Evolutionary conservation across 1,284 basidiomycete species (phyloP).

Genomic region (Filobasidium uniguttulatum): DNA sequence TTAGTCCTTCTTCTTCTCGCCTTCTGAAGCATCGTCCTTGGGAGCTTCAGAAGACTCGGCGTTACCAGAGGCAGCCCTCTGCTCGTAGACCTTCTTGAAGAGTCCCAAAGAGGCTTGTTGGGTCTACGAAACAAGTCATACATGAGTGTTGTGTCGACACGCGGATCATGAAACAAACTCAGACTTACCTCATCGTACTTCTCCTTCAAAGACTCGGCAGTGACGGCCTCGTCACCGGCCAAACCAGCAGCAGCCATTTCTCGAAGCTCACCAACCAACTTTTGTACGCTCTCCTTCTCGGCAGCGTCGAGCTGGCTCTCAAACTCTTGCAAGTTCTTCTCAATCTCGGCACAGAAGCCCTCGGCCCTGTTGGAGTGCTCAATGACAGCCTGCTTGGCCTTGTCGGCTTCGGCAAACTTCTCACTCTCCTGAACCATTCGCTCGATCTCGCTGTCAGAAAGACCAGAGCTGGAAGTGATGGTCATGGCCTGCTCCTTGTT

Average conservation of each 20-base stretch:
- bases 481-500: conserved; percentile 78
- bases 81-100: conserved; percentile 96
- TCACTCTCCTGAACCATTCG: conserved; percentile 93
- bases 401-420: conserved; percentile 81
- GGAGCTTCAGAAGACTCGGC: conserved; percentile 20
- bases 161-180: not conserved
- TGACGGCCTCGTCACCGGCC: conserved; percentile 64
- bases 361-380: conserved; percentile 97
- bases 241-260: conserved; percentile 85
- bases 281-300: conserved; percentile 86
- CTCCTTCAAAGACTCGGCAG: conserved; percentile 74
- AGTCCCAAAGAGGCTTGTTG: conserved; percentile 91
- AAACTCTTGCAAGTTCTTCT: conserved; percentile 83
- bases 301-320: conserved; percentile 85
- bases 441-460: conserved; percentile 93
- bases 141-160: not conserved
- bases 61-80: conserved; percentile 49
- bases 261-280: conserved; percentile 73
- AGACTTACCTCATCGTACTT: conserved; percentile 64
- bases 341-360: conserved; percentile 84
- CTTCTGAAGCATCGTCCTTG: conserved; percentile 13
- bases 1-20: conserved; percentile 27
- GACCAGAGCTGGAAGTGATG: conserved; percentile 91
- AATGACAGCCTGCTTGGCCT: conserved; percentile 72
- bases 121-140: conserved; percentile 25